phyloP scores from a whole-genome alignment of 495 filamentous ascomycete species.

The Monascus purpureus region DNA sequence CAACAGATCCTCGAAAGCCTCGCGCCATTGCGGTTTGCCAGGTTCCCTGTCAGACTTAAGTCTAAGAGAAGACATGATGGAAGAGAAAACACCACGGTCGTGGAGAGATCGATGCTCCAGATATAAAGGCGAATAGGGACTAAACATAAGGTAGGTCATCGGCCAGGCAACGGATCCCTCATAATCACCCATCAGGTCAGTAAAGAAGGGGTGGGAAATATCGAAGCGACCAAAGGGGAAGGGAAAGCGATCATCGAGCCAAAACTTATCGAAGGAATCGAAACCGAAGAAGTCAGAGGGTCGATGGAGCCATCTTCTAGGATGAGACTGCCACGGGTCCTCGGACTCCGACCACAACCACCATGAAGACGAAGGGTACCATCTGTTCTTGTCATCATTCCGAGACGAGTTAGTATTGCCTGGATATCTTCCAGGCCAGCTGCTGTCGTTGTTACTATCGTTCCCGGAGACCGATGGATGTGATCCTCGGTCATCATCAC shows the following conservation, averaged over 20 bases:
- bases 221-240: constrained; percentile 15
- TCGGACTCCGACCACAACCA: constrained; percentile 6
- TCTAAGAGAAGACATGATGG: constrained; percentile 22
- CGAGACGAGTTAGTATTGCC: background rate
- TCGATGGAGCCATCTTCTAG: constrained; percentile 2
- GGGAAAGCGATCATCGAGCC: constrained; percentile 18
- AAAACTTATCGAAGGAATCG: constrained; percentile 21
- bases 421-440: no score
- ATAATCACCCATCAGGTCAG: constrained; percentile 16
- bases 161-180: constrained; percentile 21
- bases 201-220: constrained; percentile 13
- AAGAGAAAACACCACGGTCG: constrained; percentile 21
- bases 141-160: constrained; percentile 25
- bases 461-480: no score
- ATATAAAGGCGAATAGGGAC: constrained; percentile 38
- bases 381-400: constrained; percentile 3
- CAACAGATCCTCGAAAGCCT: constrained; percentile 43
- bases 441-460: background rate
- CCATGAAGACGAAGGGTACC: constrained; percentile 2
- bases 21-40: constrained; percentile 32
- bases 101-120: constrained; percentile 24
- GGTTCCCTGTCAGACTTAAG: constrained; percentile 15
- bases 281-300: constrained; percentile 17
- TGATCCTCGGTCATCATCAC: constrained; percentile 4
- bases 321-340: constrained; percentile 5